These are phyloP conservation scores for Phytophthora cactorum DNA, from an alignment of 352 stramenopile species.

Conservation along the genomic window DNA sequence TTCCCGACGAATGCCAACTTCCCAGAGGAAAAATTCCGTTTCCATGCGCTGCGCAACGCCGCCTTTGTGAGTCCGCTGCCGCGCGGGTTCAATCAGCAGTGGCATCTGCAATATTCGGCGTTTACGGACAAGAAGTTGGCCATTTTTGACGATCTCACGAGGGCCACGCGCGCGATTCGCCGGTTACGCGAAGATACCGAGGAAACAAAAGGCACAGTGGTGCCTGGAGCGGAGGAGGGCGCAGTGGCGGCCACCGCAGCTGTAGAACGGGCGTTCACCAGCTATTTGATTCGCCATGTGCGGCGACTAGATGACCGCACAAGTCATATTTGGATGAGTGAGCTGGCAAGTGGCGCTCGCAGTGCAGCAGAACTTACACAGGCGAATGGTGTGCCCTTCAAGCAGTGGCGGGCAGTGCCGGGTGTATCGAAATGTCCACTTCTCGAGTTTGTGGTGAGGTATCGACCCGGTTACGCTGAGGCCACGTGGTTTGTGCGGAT, in stretches of 20 bases:
- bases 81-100: constrained; percentile 79
- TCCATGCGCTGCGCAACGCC: constrained; percentile 70
- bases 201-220: constrained; percentile 14
- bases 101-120: constrained; percentile 86
- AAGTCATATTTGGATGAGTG: constrained; percentile 81
- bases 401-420: constrained; percentile 79
- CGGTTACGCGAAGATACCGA: constrained; percentile 30
- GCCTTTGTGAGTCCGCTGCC: constrained; percentile 83
- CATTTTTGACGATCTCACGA: constrained; percentile 73
- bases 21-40: constrained; percentile 84
- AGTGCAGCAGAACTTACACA: constrained; percentile 80
- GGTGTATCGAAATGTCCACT: constrained; percentile 83
- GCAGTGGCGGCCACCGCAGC: constrained; percentile 6
- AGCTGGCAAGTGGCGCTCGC: constrained; percentile 66
- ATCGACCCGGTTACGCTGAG: constrained; percentile 69
- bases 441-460: constrained; percentile 79
- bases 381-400: constrained; percentile 80
- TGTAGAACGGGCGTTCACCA: constrained; percentile 70
- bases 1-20: constrained; percentile 80
- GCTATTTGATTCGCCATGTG: constrained; percentile 86
- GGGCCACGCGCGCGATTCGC: constrained; percentile 57
- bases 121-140: constrained; percentile 83
- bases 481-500: constrained; percentile 86
- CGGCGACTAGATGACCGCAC: constrained; percentile 81
- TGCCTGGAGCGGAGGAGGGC: constrained; percentile 15